phyloP scores from a whole-genome alignment of 768 basidiomycete genomes.

The Lactarius hatsudake region DNA sequence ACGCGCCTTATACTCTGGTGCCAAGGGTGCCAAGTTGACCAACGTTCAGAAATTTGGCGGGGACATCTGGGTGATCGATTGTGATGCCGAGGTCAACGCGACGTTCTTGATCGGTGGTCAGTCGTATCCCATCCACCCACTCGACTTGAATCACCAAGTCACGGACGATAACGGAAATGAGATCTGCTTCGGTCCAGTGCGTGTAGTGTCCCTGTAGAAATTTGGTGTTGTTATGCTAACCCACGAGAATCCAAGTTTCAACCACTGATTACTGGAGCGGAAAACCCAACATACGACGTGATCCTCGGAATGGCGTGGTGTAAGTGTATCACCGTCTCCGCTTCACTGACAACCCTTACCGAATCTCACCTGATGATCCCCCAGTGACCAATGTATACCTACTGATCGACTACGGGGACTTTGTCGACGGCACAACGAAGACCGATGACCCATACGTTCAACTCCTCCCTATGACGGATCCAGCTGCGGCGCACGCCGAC shows the following conservation, averaged over 20 bases:
- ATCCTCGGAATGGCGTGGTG: conserved; percentile 73
- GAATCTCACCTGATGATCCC: background rate
- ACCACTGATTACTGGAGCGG: conserved; percentile 54
- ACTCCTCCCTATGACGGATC: conserved; percentile 52
- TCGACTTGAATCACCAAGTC: conserved; percentile 50
- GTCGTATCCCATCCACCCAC: conserved; percentile 59
- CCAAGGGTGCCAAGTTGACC: conserved; percentile 49
- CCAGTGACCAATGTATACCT: conserved; percentile 66
- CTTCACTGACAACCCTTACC: background rate
- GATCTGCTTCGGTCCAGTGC: conserved; percentile 37
- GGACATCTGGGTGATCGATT: conserved; percentile 61
- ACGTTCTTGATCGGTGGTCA: conserved; percentile 61
- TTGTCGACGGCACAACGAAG: conserved; percentile 42
- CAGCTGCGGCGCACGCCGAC: conserved; percentile 7
- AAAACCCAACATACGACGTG: conserved; percentile 54
- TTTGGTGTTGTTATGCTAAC: background rate
- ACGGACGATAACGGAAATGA: conserved; percentile 30
- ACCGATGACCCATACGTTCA: conserved; percentile 56
- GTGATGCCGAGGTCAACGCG: conserved; percentile 58
- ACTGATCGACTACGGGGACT: conserved; percentile 62
- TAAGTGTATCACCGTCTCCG: conserved; percentile 35
- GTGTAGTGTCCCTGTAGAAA: conserved; percentile 17
- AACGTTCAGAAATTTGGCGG: conserved; percentile 40
- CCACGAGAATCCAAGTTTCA: conserved; percentile 53
- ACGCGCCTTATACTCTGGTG: conserved; percentile 55